A percentile compares a stretch with the other conserved stretches of the same genome.
phyloP scores from a whole-genome alignment of 768 basidiomycete species.

The Russula vinacea region DNA sequence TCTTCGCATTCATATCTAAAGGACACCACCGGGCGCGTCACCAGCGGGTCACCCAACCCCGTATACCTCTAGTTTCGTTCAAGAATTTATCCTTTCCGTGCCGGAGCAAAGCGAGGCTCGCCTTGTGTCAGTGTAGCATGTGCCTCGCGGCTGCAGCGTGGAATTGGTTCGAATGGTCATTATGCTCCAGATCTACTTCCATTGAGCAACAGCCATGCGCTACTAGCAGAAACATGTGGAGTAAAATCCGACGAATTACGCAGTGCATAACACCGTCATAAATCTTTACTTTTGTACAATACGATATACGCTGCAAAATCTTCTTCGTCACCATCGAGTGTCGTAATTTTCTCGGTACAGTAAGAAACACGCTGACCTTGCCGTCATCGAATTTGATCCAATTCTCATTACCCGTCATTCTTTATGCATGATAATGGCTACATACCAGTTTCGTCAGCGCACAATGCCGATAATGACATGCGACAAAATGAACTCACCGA shows the following conservation, averaged over 20 bases:
- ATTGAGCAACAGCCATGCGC: not conserved
- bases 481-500: constrained; percentile 58
- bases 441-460: constrained; percentile 10
- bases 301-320: constrained; percentile 88
- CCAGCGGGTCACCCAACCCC: too few relatives aligned
- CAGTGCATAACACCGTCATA: constrained; percentile 27
- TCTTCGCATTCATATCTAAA: too few relatives aligned
- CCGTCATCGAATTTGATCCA: constrained; percentile 99
- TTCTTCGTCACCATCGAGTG: constrained; percentile 89
- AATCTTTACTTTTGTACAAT: constrained; percentile 67
- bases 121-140: too few relatives aligned
- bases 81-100: too few relatives aligned
- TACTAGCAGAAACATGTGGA: not conserved
- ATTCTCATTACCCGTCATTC: constrained; percentile 55
- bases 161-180: too few relatives aligned
- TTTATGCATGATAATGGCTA: constrained; percentile 95
- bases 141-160: too few relatives aligned
- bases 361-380: constrained; percentile 81
- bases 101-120: too few relatives aligned
- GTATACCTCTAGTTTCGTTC: too few relatives aligned
- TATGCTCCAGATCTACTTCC: not conserved
- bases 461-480: constrained; percentile 10
- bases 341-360: constrained; percentile 76
- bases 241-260: constrained; percentile 16
- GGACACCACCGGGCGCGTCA: too few relatives aligned